Base-by-base conservation (phyloP, 1,139 yeast species). In the Casaregolazyma lundiana region DNA sequence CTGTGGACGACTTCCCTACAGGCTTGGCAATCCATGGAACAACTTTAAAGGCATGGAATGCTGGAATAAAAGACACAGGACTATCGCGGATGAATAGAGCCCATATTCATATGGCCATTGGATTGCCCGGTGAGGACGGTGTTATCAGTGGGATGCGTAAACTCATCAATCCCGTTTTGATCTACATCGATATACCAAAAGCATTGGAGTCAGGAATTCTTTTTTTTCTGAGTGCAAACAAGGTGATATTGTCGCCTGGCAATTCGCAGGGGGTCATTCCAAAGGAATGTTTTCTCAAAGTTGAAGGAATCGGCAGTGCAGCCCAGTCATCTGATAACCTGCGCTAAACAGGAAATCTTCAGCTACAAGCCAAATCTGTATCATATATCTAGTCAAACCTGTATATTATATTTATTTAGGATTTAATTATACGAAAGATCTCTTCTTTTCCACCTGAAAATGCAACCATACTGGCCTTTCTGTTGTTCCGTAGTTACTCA, bases 51-150 rank as follows among this genome's bases (percentile, higher is more conserved):
- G 79, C 77, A 18, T 67, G 84, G 56, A 60, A 67, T 1, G 50
- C 59, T 8, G 87, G 88, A n/a, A 51, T 73, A 18, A 50, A 64
- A 30, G 55, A 72, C 8, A 80, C 79, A 0, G 94, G 94, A 0
- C 67, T 92, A 24, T 73, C 75, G 20, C 70, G 66, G 46, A 87
- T 89, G 96, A 68, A 64, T 26, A 69, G 98, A 55, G 83, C 84
- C 55, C 98, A 92, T 63, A 80, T 92, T 18, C 98, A 92, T 65
- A 73, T 92, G 60, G 81, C 90, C 0, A 55, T 70, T 1, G 80
- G 80, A 4, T 46, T 41, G 39, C 53, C 60, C 62, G 67, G 67
- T 2, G 66, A 69, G 29, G 67, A 68, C 18, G 62, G 61, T 2
- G 78, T 79, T 2, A 70, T 82, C 6, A 80, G 92, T 50, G 97